phyloP scores from a whole-genome alignment of 495 filamentous ascomycete species.

The Glarea lozoyensis region DNA sequence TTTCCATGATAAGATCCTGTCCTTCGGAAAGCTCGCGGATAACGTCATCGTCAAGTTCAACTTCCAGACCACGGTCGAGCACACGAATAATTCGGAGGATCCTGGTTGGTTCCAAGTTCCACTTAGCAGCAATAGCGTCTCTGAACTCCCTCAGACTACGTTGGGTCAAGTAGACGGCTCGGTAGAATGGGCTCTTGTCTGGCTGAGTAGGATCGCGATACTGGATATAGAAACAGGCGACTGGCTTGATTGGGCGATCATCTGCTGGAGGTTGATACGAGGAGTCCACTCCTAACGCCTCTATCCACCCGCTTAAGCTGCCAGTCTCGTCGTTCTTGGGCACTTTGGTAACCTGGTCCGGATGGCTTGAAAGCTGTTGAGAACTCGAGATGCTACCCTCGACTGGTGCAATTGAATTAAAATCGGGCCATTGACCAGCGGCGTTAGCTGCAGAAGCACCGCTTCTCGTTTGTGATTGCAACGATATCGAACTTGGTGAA shows the following conservation, averaged over 20 bases:
- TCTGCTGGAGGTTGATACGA: conserved; percentile 67
- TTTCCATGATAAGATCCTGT: conserved; percentile 68
- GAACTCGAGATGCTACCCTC: conserved; percentile 31
- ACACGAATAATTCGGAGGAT: conserved; percentile 64
- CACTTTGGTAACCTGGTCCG: conserved; percentile 42
- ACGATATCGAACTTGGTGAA: conserved; percentile 53
- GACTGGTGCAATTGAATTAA: conserved; percentile 39
- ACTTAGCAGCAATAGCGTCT: conserved; percentile 62
- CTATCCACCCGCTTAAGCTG: conserved; percentile 70
- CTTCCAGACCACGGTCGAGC: conserved; percentile 61
- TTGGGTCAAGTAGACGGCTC: conserved; percentile 77
- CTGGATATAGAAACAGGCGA: conserved; percentile 85
- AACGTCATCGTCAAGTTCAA: conserved; percentile 87
- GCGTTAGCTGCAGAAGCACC: conserved; percentile 23
- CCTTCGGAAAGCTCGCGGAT: conserved; percentile 81
- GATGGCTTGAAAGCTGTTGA: conserved; percentile 32
- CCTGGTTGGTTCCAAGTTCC: conserved; percentile 59
- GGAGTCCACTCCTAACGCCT: conserved; percentile 82
- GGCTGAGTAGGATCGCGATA: conserved; percentile 42
- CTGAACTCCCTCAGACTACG: conserved; percentile 66
- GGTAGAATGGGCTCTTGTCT: conserved; percentile 58
- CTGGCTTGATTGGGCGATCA: conserved; percentile 57
- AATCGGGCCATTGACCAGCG: conserved; percentile 44
- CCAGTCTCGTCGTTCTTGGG: conserved; percentile 39
- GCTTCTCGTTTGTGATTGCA: conserved; percentile 38